phyloP scores from a whole-genome alignment of 164 flowering plant species.

The Malania oleifera region DNA sequence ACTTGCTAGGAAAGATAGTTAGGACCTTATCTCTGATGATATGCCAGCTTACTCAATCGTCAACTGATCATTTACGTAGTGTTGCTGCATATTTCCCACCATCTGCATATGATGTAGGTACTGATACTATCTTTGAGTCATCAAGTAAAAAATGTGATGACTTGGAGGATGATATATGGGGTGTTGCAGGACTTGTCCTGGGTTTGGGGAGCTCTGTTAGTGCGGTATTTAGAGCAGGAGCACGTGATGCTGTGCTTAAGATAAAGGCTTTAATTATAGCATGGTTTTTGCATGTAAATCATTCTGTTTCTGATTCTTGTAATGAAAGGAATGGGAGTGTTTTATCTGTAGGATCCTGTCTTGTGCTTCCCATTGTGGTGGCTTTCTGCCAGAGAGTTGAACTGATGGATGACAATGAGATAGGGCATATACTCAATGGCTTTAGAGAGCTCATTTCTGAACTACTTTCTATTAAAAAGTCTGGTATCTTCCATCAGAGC shows the following conservation, averaged over 20 bases:
- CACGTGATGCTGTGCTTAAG: constrained; percentile 51
- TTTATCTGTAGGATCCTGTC: constrained; percentile 72
- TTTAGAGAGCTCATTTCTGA: constrained; percentile 62
- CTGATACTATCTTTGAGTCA: constrained; percentile 20
- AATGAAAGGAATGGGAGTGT: constrained; percentile 24
- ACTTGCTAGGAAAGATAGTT: constrained; percentile 50
- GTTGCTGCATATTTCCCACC: constrained; percentile 36
- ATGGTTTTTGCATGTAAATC: constrained; percentile 54
- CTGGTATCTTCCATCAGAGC: constrained; percentile 52
- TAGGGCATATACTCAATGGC: constrained; percentile 50
- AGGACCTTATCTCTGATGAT: constrained; percentile 41
- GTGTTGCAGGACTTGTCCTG: constrained; percentile 73
- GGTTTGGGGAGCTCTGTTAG: constrained; percentile 66
- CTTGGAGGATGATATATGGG: constrained; percentile 84
- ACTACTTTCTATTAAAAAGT: constrained; percentile 45
- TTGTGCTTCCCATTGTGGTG: constrained; percentile 67
- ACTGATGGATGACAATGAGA: constrained; percentile 51
- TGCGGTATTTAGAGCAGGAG: constrained; percentile 68
- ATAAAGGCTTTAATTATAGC: constrained; percentile 56
- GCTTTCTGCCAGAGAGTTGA: constrained; percentile 75
- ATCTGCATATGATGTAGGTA: constrained; percentile 19
- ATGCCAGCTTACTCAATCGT: constrained; percentile 40
- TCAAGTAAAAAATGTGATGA: constrained; percentile 22
- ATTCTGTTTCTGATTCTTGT: constrained; percentile 13
- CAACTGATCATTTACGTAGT: constrained; percentile 40